phyloP scores from a whole-genome alignment of 768 basidiomycete genomes.

The Lactifluus pinguis region DNA sequence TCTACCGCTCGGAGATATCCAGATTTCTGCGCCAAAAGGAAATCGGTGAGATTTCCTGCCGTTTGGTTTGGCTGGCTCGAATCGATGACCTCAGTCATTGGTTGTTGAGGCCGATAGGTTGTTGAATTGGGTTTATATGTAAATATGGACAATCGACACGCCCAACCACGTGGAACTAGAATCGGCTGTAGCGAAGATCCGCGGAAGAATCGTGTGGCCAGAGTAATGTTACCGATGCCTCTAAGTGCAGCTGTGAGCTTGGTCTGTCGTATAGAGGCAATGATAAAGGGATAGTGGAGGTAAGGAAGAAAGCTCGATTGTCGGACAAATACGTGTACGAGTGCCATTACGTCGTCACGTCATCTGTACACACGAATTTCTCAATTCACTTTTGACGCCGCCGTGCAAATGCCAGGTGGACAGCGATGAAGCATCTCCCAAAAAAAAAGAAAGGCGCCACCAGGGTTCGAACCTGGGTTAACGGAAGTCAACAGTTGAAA shows the following conservation, averaged over 20 bases:
- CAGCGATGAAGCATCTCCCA: not conserved
- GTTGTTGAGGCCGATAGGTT: not conserved
- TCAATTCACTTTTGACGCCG: not conserved
- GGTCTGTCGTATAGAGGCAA: not conserved
- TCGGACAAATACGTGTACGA: not conserved
- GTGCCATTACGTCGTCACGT: not conserved
- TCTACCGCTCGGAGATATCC: constrained; percentile 12
- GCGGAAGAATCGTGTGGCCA: not conserved
- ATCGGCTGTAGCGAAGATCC: not conserved
- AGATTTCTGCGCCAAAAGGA: constrained; percentile 15
- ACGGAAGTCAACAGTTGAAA: not conserved
- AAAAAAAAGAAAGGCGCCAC: constrained; percentile 7
- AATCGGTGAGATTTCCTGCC: constrained; percentile 1
- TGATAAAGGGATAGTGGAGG: not conserved
- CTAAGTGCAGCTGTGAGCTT: too few species aligned
- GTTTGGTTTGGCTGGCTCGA: not conserved
- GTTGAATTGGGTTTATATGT: not conserved
- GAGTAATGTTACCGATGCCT: not conserved
- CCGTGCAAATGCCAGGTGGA: not conserved
- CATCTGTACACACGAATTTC: not conserved
- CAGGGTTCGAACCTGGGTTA: constrained; percentile 19
- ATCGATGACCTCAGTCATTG: constrained; percentile 1
- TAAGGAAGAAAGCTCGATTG: not conserved
- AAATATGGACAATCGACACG: not conserved
- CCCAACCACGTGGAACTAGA: not conserved